These are phyloP conservation scores for Wickerhamiella lipophila DNA, from an alignment of 805 yeast species.

Conservation along the genomic window DNA sequence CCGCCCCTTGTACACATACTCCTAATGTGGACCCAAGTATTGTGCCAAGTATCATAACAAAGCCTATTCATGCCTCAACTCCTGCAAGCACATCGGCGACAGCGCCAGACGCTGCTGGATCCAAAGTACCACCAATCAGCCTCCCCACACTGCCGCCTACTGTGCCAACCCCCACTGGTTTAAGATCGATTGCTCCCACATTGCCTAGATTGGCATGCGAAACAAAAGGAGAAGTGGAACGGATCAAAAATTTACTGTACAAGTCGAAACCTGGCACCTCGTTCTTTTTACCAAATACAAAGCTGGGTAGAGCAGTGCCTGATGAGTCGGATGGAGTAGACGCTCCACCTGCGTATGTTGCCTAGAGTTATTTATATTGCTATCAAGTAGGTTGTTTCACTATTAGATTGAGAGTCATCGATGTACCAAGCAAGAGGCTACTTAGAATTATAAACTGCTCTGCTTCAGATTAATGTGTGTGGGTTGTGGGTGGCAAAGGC, in stretches of 20 bases:
- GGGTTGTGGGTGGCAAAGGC: too few species aligned
- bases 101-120: not conserved
- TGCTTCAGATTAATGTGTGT: too few species aligned
- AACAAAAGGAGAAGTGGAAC: conserved; percentile 10
- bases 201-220: not conserved
- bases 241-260: conserved; percentile 6
- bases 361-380: not conserved
- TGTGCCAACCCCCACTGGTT: not conserved
- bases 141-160: not conserved
- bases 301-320: not conserved
- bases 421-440: too few species aligned
- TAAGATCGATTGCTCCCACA: not conserved
- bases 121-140: not conserved
- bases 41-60: not conserved
- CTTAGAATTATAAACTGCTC: too few species aligned
- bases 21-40: not conserved
- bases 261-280: not conserved
- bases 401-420: too few species aligned
- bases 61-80: not conserved
- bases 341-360: conserved; percentile 6
- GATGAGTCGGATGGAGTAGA: not conserved
- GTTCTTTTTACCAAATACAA: conserved; percentile 6
- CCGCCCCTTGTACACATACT: not conserved
- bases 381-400: too few species aligned
- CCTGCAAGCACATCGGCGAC: not conserved